phyloP scores from a whole-genome alignment of 768 basidiomycete genomes.

The Tephrocybe sp. region DNA sequence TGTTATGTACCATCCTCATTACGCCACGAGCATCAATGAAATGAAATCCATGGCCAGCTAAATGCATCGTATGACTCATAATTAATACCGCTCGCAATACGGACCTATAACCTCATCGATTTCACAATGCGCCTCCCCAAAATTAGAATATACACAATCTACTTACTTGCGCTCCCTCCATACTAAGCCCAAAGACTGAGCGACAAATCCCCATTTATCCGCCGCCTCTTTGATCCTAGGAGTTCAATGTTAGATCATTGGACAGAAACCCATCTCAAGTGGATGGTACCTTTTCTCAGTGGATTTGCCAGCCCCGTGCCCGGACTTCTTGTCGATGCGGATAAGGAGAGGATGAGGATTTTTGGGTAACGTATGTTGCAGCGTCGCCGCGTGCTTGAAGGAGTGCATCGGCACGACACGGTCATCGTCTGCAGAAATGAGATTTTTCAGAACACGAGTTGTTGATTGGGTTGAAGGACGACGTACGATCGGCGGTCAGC shows the following conservation, averaged over 20 bases:
- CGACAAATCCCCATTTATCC: slow-evolving; percentile 78
- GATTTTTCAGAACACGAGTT: not conserved
- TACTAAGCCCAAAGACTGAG: slow-evolving; percentile 58
- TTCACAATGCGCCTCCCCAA: not conserved
- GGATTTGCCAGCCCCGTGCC: slow-evolving; percentile 79
- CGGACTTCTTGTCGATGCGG: slow-evolving; percentile 77
- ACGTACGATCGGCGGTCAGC: slow-evolving; percentile 82
- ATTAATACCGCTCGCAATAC: not conserved
- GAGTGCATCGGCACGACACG: slow-evolving; percentile 87
- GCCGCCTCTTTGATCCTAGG: slow-evolving; percentile 70
- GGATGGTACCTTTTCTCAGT: slow-evolving; percentile 59
- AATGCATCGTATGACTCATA: not conserved
- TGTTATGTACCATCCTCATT: too few relatives aligned
- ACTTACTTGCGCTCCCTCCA: slow-evolving; percentile 30
- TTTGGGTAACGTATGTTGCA: slow-evolving; percentile 62
- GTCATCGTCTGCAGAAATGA: slow-evolving; percentile 59
- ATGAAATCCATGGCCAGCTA: not conserved
- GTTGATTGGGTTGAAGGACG: not conserved
- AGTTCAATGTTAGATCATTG: slow-evolving; percentile 5
- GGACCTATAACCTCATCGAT: slow-evolving; percentile 7
- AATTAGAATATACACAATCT: slow-evolving; percentile 2
- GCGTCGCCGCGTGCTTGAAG: slow-evolving; percentile 79
- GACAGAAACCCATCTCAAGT: not conserved
- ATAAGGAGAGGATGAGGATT: slow-evolving; percentile 76
- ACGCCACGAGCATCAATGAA: too few relatives aligned